These are phyloP conservation scores for Circinella umbellata DNA, from an alignment of 371 early-diverging fungal genomes.

Conservation along the genomic window DNA sequence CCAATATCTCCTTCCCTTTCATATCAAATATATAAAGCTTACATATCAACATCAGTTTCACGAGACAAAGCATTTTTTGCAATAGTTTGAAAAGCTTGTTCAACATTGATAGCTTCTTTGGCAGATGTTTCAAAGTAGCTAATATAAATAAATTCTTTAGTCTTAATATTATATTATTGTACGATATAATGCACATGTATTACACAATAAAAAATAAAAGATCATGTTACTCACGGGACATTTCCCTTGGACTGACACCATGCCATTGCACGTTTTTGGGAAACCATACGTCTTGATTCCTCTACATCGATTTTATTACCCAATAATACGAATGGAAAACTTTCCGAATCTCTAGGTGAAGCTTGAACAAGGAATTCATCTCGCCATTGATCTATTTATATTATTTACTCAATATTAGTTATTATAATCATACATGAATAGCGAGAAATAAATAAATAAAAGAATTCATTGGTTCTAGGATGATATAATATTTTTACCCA, in stretches of 20 bases:
- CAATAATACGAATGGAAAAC: conserved; percentile 97
- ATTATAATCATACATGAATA: too few relatives aligned
- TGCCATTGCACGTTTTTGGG: conserved; percentile 92
- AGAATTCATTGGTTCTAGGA: neutral
- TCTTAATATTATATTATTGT: neutral
- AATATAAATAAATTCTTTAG: neutral
- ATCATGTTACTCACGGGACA: conserved; percentile 70
- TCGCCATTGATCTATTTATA: conserved; percentile 75
- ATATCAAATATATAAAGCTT: conserved; percentile 11
- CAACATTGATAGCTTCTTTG: conserved; percentile 97
- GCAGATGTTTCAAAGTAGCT: conserved; percentile 97
- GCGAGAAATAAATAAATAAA: neutral
- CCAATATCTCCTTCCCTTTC: neutral
- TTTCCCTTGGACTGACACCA: conserved; percentile 97
- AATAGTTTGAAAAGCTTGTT: conserved; percentile 94
- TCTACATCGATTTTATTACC: conserved; percentile 99
- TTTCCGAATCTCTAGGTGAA: conserved; percentile 92
- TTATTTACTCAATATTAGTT: too few relatives aligned
- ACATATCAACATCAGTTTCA: conserved; percentile 91
- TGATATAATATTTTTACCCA: conserved; percentile 61
- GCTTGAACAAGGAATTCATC: conserved; percentile 97
- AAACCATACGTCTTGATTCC: conserved; percentile 90
- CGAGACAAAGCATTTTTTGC: conserved; percentile 93
- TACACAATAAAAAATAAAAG: neutral
- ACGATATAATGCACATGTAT: too few relatives aligned